Evolutionary conservation across 2,329 filamentous ascomycete species (phyloP).

Genomic region (Parafenestella ontariensis): DNA sequence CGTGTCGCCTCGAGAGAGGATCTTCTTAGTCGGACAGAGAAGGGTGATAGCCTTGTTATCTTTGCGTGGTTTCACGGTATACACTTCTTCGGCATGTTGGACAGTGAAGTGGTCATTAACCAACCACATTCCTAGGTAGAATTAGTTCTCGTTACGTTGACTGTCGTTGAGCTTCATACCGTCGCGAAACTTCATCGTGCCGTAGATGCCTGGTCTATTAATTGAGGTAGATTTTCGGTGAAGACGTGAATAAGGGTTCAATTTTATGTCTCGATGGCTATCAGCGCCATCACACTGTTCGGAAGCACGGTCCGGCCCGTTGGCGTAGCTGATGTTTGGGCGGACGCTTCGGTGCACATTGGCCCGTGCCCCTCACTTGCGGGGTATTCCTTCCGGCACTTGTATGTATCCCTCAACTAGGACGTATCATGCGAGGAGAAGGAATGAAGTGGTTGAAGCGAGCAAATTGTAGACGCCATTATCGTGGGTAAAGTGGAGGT

Average conservation of each 20-base stretch:
- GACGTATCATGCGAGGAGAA: no score
- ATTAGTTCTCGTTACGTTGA: neutral
- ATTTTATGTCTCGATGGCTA: neutral
- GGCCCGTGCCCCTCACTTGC: conserved; percentile 20
- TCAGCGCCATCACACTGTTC: conserved; percentile 9
- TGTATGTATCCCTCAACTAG: no score
- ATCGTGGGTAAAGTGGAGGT: no score
- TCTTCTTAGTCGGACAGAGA: conserved; percentile 65
- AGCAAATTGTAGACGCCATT: no score
- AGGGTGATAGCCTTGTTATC: conserved; percentile 60
- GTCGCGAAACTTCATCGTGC: conserved; percentile 67
- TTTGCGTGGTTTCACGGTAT: conserved; percentile 57
- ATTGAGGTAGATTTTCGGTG: neutral
- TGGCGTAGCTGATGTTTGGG: conserved; percentile 23
- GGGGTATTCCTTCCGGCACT: conserved; percentile 9
- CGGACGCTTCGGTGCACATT: conserved; percentile 29
- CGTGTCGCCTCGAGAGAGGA: conserved; percentile 62
- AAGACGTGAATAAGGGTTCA: neutral
- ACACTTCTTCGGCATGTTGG: conserved; percentile 72
- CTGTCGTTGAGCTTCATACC: conserved; percentile 43
- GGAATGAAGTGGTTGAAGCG: no score
- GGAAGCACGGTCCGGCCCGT: conserved; percentile 28
- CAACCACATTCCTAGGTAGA: conserved; percentile 66
- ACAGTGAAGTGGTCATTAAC: conserved; percentile 65
- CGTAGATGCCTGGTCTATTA: neutral